Evolutionary conservation across 148 eudicot genomes (phyloP).

Genomic region (Bassia scoparia): DNA sequence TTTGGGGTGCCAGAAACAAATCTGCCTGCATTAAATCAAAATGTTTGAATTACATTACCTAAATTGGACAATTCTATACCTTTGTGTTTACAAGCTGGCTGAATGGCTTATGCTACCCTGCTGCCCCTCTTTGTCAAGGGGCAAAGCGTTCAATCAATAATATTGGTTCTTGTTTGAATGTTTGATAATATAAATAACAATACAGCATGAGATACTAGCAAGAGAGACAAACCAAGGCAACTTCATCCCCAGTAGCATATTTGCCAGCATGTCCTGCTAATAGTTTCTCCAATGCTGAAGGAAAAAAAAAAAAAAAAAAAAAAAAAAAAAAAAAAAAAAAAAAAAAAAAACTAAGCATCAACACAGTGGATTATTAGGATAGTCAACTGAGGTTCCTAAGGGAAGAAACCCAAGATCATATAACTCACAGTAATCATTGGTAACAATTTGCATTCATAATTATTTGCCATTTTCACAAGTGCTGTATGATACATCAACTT

Average conservation of each 20-base stretch:
- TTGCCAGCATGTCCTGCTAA: slow-evolving; percentile 60
- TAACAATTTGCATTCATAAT: too few relatives aligned
- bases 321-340: background rate
- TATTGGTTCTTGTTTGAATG: background rate
- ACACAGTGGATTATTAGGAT: background rate
- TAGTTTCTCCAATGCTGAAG: slow-evolving; percentile 80
- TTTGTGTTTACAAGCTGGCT: background rate
- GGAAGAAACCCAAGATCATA: background rate
- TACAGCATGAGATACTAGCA: background rate
- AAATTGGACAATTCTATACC: background rate
- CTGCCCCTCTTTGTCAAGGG: background rate
- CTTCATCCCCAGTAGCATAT: slow-evolving; percentile 92
- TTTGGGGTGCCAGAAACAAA: slow-evolving; percentile 78
- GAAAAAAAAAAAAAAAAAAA: background rate
- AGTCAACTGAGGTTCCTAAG: background rate
- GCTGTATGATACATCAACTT: background rate
- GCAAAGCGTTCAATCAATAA: background rate
- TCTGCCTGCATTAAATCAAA: slow-evolving; percentile 57
- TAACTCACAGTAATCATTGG: background rate
- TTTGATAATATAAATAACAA: background rate
- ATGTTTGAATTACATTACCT: background rate
- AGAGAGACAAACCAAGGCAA: slow-evolving; percentile 53
- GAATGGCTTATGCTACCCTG: background rate
- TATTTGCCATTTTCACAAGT: background rate
- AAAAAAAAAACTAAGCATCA: slow-evolving; percentile 1